Percentiles rank a stretch among this genome's conserved stretches.
phyloP scores from a whole-genome alignment of 2,329 filamentous ascomycete species.

The Alternaria tenuissima region DNA sequence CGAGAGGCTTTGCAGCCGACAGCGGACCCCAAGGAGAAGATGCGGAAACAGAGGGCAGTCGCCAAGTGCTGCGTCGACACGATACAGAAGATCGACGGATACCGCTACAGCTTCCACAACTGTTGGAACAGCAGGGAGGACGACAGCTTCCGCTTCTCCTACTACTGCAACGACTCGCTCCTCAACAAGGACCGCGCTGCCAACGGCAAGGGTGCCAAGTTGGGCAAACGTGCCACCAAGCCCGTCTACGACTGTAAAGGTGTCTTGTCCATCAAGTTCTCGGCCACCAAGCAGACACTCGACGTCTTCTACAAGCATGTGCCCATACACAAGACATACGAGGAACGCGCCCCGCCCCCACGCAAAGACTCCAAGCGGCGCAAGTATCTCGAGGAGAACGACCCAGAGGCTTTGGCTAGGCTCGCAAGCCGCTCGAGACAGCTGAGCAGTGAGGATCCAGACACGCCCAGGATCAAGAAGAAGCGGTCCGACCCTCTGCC shows the following conservation, averaged over 20 bases:
- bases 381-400: conserved; percentile 45
- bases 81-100: conserved; percentile 57
- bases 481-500: conserved; percentile 34
- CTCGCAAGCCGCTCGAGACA: conserved; percentile 37
- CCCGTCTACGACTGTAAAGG: conserved; percentile 60
- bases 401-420: conserved; percentile 44
- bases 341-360: conserved; percentile 53
- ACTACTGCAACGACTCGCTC: conserved; percentile 61
- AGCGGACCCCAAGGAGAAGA: conserved; percentile 50
- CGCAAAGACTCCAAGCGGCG: conserved; percentile 52
- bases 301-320: conserved; percentile 59
- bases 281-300: conserved; percentile 51
- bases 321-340: conserved; percentile 57
- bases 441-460: conserved; percentile 27
- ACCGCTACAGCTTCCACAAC: conserved; percentile 60
- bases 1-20: conserved; percentile 48
- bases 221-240: conserved; percentile 52
- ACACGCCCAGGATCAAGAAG: conserved; percentile 30
- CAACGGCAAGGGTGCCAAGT: conserved; percentile 53
- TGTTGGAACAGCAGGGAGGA: conserved; percentile 58
- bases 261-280: conserved; percentile 59
- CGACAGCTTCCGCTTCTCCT: conserved; percentile 57
- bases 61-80: conserved; percentile 56
- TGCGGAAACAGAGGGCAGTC: conserved; percentile 57
- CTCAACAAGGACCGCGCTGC: conserved; percentile 61